A percentile compares a stretch with the other conserved stretches of the same genome.
Evolutionary conservation across 139 green algal species (phyloP).

Genomic region (Chlorella sp.): DNA sequence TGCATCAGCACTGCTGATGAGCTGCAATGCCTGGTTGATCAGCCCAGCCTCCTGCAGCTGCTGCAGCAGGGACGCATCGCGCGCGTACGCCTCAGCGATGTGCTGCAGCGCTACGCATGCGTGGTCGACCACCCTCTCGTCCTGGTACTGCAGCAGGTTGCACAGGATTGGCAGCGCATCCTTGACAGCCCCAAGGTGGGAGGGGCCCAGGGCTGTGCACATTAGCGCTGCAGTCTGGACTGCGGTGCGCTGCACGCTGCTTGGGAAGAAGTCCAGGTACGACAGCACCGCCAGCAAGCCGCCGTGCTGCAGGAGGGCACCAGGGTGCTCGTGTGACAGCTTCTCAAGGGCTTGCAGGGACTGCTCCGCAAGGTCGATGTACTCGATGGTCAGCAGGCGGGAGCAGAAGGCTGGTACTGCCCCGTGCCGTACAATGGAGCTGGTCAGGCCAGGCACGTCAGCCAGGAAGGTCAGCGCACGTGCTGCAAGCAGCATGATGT

Average conservation of each 20-base stretch:
- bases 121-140: too few species aligned
- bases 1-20: too few species aligned
- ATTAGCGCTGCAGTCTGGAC: conserved; percentile 87
- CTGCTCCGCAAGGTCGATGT: conserved; percentile 98
- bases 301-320: conserved; percentile 62
- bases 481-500: conserved; percentile 93
- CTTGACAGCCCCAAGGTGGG: conserved; percentile 47
- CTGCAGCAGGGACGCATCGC: too few species aligned
- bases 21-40: too few species aligned
- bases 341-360: conserved; percentile 91
- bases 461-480: conserved; percentile 87
- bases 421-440: conserved; percentile 78
- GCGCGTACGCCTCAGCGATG: too few species aligned
- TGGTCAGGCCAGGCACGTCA: conserved; percentile 71
- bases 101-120: too few species aligned
- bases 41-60: too few species aligned
- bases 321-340: conserved; percentile 82
- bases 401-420: conserved; percentile 77
- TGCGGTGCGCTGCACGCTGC: conserved; percentile 85
- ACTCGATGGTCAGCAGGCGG: conserved; percentile 90
- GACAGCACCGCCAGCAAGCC: conserved; percentile 82
- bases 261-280: conserved; percentile 97
- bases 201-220: conserved; percentile 50
- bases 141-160: too few species aligned
- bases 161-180: conserved; percentile 79